Evolutionary conservation across 2,329 filamentous ascomycete species (phyloP), one percentile per base, ranked within the genome.

Genomic region (Rachicladosporium sp.): DNA sequence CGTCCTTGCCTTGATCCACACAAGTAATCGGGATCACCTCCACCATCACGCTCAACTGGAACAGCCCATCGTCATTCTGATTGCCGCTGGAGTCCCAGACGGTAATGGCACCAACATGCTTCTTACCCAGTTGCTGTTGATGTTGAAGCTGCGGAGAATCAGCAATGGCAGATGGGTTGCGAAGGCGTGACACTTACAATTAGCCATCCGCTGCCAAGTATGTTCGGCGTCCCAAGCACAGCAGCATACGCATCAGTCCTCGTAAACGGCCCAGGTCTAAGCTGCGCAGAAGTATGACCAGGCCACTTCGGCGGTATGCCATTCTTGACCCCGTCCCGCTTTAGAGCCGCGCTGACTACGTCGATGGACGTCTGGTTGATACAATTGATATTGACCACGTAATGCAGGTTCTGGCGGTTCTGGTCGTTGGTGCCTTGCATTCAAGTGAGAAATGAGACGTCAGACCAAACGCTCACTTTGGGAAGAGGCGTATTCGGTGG

Each of bases 381-480:
- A 4, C 40, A 38, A 27, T 42, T 47, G 10, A 40, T 13, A 9
- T 36, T 29, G 2, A 43, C n/a, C 8, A 47, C 36, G 21, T 38
- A 40, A 4, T 19, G n/a, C 7, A 47, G 34, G 23, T 32, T 32
- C 10, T 41, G 13, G 2, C 41, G 38, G 11, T 42, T 21, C 1
- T 27, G 13, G 12, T 10, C 2, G 12, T 23, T 45, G 6, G 45
- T 47, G 19, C 40, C 19, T 6, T 31, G 10, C 1, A 37, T 23
- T 43, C 45, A 47, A 9, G 44, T 38, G 3, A 45, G 31, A 29
- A 41, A 43, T 5, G 43, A 35, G 12, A 47, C 37, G 29, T 47
- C 43, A 9, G 38, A 34, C 43, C 43, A 46, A 15, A 41, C 11
- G 8, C 27, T 38, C 21, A 46, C 31, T 4, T 23, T 11, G 2